Percentiles rank a stretch among this genome's conserved stretches.
These are phyloP conservation scores for Kuraishia floccosa DNA, from an alignment of 805 yeast genomes.

Conservation along the genomic window DNA sequence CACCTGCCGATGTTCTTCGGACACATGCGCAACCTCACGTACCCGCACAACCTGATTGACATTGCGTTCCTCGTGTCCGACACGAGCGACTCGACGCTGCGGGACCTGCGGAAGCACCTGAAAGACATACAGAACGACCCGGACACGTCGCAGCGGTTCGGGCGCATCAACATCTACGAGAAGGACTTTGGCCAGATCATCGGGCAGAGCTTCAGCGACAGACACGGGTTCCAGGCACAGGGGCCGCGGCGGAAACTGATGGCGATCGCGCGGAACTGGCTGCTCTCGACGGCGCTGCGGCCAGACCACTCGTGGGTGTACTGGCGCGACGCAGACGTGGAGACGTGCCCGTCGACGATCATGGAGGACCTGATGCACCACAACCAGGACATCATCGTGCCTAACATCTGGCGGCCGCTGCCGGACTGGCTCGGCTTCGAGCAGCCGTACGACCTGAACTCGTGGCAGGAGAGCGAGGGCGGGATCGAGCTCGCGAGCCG, in stretches of 20 bases:
- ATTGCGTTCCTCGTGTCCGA: constrained; percentile 79
- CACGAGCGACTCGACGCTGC: constrained; percentile 80
- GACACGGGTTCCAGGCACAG: constrained; percentile 92
- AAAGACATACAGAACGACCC: constrained; percentile 54
- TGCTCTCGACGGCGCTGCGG: constrained; percentile 67
- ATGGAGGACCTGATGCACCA: constrained; percentile 87
- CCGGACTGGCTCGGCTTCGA: constrained; percentile 77
- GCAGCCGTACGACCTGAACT: constrained; percentile 72
- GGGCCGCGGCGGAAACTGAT: constrained; percentile 86
- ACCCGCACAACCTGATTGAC: constrained; percentile 82
- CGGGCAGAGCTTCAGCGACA: constrained; percentile 82
- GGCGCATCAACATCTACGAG: constrained; percentile 75
- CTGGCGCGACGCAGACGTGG: constrained; percentile 95
- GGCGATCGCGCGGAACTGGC: constrained; percentile 94
- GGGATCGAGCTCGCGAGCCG: constrained; percentile 61
- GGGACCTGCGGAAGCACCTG: constrained; percentile 46
- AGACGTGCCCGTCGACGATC: constrained; percentile 70
- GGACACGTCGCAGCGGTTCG: constrained; percentile 50
- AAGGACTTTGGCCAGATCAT: constrained; percentile 87
- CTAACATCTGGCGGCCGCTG: constrained; percentile 81
- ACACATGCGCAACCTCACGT: constrained; percentile 69
- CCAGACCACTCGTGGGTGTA: constrained; percentile 93
- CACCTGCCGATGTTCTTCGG: constrained; percentile 85
- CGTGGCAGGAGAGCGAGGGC: constrained; percentile 75
- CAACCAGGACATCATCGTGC: constrained; percentile 81